Base-by-base conservation (phyloP, 306 rosid species). In the Cicer pinnatifidum region DNA sequence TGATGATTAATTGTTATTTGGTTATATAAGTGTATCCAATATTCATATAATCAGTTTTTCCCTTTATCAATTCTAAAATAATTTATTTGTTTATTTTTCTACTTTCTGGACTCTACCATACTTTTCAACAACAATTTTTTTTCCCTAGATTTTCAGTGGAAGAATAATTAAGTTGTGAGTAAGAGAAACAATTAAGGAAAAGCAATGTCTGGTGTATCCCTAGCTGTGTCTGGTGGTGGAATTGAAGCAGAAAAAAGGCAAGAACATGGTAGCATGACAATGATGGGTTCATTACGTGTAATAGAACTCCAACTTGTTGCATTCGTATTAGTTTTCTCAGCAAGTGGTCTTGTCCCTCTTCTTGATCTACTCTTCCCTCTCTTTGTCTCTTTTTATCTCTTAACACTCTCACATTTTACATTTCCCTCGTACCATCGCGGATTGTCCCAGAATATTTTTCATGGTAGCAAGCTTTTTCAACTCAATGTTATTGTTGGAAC, bases 231-330 rank as follows among this genome's bases (percentile, higher is more conserved):
- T 10, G 73, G 82, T 50, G 82, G 82, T 9, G 66, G 81, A 17
- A 6, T 75, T 33, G 88, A 81, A 37, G 60, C 83, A 0, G 76
- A 77, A 6, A 67, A 68, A 46, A 67, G 13, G 9, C 63, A 58
- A 58, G 40, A 58, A 28, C 64, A 58, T 58, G 92, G 90, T 0
- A 81, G 90, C 43, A 61, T 75, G 77, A 80, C 9, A 11, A 37
- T 89, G 9, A 89, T 91, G 94, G 97, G 98, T 13, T 91, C 97
- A 1, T 44, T 93, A 35, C 88, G 96, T 0, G 84, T 89, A 5
- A 88, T 93, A 67, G 98, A 93, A 56, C 84, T 93, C 2, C 96
- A 93, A 48, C 92, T 93, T 0, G 96, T 91, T 11, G 96, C 90
- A 0, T 93, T 93, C 48, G 89, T 89, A 6, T 85, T 91, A 83